Percentiles rank a stretch among this genome's conserved stretches.
phyloP scores from a whole-genome alignment of 2,329 filamentous ascomycete genomes.

The Raffaelea albimanens region DNA sequence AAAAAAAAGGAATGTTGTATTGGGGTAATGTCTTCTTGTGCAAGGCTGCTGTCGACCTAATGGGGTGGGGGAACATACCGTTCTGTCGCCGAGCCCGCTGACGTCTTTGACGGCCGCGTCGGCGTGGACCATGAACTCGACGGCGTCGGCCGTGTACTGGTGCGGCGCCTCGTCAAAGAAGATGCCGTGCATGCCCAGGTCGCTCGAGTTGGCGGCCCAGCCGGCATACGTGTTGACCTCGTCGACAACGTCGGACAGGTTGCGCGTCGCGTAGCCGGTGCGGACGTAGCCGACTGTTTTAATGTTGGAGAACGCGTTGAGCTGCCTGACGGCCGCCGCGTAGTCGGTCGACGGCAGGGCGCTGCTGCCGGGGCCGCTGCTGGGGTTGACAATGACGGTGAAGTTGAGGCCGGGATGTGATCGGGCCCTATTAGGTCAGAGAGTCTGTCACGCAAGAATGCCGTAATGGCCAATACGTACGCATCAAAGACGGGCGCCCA shows the following conservation, averaged over 20 bases:
- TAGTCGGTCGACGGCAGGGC: neutral
- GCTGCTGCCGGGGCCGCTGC: slow-evolving; percentile 7
- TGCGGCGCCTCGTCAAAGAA: slow-evolving; percentile 7
- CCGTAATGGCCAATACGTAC: too few species aligned
- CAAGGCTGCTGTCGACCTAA: too few species aligned
- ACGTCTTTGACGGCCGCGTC: neutral
- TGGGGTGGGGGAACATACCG: too few species aligned
- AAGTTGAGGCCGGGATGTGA: slow-evolving; percentile 7
- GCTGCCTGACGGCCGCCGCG: neutral
- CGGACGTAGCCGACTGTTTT: slow-evolving; percentile 6
- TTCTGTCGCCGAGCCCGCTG: neutral
- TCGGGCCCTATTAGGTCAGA: neutral
- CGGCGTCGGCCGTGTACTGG: slow-evolving; percentile 1
- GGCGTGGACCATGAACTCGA: neutral
- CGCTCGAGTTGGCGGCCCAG: neutral
- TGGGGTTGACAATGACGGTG: slow-evolving; percentile 9
- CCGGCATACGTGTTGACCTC: slow-evolving; percentile 3
- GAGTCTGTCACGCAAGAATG: too few species aligned
- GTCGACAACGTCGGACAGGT: slow-evolving; percentile 3
- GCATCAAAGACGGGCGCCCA: slow-evolving; percentile 8
- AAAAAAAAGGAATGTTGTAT: neutral
- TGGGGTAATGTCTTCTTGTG: too few species aligned
- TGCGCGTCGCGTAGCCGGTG: slow-evolving; percentile 4
- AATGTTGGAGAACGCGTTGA: slow-evolving; percentile 1
- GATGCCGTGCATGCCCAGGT: slow-evolving; percentile 6